phyloP scores from a whole-genome alignment of 345 rosid genomes.

The Lagerstroemia speciosa region DNA sequence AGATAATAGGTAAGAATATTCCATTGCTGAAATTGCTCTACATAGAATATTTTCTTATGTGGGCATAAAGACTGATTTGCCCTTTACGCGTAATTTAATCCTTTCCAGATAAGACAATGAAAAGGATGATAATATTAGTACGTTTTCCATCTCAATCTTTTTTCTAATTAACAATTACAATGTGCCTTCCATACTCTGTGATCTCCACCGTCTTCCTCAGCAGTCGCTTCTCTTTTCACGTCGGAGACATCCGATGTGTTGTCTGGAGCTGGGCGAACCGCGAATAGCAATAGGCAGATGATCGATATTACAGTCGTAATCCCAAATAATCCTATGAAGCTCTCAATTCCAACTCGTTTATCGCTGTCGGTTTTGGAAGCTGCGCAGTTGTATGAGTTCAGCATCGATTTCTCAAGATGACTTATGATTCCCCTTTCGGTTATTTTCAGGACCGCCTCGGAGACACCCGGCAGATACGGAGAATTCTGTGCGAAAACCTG shows the following conservation, averaged over 20 bases:
- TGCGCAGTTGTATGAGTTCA: not conserved
- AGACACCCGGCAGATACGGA: slow-evolving; percentile 17
- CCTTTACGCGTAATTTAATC: too few relatives aligned
- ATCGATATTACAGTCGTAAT: not conserved
- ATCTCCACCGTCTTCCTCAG: not conserved
- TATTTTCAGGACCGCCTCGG: slow-evolving; percentile 15
- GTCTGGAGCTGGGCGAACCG: not conserved
- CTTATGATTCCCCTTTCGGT: slow-evolving; percentile 16
- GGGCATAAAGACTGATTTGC: too few relatives aligned
- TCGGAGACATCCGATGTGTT: not conserved
- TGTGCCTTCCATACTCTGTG: too few relatives aligned
- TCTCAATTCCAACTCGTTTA: not conserved
- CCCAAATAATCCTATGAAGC: not conserved
- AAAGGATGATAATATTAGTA: too few relatives aligned
- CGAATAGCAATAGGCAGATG: not conserved
- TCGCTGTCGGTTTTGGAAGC: not conserved
- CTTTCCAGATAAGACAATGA: too few relatives aligned
- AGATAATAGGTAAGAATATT: too few relatives aligned
- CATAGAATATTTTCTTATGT: too few relatives aligned
- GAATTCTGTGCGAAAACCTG: slow-evolving; percentile 16
- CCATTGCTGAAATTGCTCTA: too few relatives aligned
- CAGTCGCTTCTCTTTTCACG: not conserved
- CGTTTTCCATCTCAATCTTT: too few relatives aligned
- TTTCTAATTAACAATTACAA: too few relatives aligned
- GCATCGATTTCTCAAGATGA: not conserved